Percentiles rank a stretch among this genome's conserved stretches.
phyloP scores from a whole-genome alignment of 2,329 filamentous ascomycete species.

The Fusarium scirpi region DNA sequence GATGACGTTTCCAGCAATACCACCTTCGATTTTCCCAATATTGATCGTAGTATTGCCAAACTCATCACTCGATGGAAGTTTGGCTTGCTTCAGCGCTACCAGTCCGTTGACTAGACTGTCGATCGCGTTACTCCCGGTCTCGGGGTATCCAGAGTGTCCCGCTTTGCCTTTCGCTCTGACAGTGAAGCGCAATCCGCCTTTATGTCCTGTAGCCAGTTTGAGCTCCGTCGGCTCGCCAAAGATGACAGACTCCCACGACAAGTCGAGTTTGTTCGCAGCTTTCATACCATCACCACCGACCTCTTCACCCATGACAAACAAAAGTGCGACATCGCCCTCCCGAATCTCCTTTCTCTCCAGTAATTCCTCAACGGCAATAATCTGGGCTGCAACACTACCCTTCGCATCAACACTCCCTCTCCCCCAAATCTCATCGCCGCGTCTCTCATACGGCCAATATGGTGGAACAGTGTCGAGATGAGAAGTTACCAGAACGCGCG shows the following conservation, averaged over 20 bases:
- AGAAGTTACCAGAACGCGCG: constrained; percentile 4
- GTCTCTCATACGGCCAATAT: constrained; percentile 10
- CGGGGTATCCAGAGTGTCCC: constrained; percentile 12
- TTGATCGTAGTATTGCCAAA: constrained; percentile 12
- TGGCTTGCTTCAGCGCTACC: neutral
- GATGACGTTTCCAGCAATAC: too few species aligned
- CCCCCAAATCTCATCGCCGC: constrained; percentile 17
- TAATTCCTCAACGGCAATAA: neutral
- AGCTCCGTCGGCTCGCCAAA: constrained; percentile 18
- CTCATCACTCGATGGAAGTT: neutral
- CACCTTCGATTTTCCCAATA: constrained; percentile 2
- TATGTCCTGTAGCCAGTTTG: constrained; percentile 5
- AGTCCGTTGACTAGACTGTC: constrained; percentile 11
- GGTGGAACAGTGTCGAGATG: too few species aligned
- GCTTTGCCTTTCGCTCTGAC: neutral
- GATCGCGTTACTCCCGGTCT: constrained; percentile 10
- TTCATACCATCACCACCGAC: neutral
- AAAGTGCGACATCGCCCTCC: neutral
- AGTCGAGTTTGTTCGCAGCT: neutral
- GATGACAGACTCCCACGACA: constrained; percentile 12
- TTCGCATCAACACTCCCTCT: constrained; percentile 9
- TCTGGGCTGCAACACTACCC: constrained; percentile 1
- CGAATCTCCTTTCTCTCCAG: fast-evolving
- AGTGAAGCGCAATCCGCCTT: neutral
- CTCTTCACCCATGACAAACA: constrained; percentile 2